A percentile compares a stretch with the other conserved stretches of the same genome.
phyloP scores from a whole-genome alignment of 2,329 filamentous ascomycete genomes.

The Venturia carpophila region DNA sequence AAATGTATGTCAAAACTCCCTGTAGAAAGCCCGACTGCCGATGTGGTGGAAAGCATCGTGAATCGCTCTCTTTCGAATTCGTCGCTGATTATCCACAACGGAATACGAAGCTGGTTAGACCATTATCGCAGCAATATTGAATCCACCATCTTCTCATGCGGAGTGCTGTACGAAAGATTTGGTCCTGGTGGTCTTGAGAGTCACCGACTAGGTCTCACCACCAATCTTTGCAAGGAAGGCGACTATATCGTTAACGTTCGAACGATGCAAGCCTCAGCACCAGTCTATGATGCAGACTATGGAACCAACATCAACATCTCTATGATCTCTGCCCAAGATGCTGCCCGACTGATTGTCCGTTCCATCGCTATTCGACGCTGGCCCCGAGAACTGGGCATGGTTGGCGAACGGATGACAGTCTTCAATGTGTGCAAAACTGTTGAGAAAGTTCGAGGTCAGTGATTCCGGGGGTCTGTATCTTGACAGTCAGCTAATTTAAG shows the following conservation, averaged over 20 bases:
- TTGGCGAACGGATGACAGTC: slow-evolving; percentile 57
- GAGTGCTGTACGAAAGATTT: slow-evolving; percentile 69
- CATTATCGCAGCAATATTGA: slow-evolving; percentile 52
- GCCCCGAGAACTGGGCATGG: slow-evolving; percentile 62
- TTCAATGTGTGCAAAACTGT: slow-evolving; percentile 51
- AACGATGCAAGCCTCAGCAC: slow-evolving; percentile 48
- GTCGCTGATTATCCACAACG: neutral
- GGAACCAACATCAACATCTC: slow-evolving; percentile 48
- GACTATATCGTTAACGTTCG: slow-evolving; percentile 60
- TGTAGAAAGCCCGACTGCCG: too few relatives aligned
- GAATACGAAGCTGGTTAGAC: slow-evolving; percentile 49
- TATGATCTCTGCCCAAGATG: slow-evolving; percentile 62
- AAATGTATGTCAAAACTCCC: neutral
- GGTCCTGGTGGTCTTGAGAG: slow-evolving; percentile 56
- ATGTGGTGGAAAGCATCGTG: too few relatives aligned
- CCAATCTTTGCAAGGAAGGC: slow-evolving; percentile 49
- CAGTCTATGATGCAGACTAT: slow-evolving; percentile 46
- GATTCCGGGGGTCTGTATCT: neutral
- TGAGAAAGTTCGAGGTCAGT: slow-evolving; percentile 40
- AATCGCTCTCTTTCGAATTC: too few relatives aligned
- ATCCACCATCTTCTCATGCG: slow-evolving; percentile 65
- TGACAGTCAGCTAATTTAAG: slow-evolving; percentile 23
- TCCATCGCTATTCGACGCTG: slow-evolving; percentile 58
- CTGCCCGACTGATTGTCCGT: slow-evolving; percentile 63
- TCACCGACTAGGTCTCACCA: slow-evolving; percentile 51